Base-by-base conservation (phyloP, 2,329 filamentous ascomycete species). In the Curvularia eragrostidis region DNA sequence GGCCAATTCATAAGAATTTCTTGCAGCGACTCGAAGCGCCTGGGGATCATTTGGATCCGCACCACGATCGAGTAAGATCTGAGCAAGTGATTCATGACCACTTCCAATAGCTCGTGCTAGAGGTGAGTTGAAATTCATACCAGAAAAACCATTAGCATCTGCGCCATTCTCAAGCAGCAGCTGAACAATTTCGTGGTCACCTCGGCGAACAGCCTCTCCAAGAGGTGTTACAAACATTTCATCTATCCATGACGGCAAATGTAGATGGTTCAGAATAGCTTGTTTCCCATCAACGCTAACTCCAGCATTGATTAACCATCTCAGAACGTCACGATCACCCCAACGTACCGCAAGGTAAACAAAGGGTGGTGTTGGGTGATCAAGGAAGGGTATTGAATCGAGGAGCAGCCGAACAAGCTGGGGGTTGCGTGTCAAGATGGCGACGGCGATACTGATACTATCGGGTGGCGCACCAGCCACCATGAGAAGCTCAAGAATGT, bases 311-410 rank as follows among this genome's bases (percentile, higher is more conserved):
- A 39, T 49, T 8, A 49, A 26, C 9, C 13, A 3, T 18, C 12
- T 26, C 3, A 49, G 32, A n/a, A 49, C 7, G 9, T n/a, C 7
- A 15, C 1, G 21, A 12, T 18, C 36, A 5, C 47, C 47, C 47
- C 47, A 49, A 7, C 34, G 32, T 15, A 49, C 47, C 6, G 47
- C 47, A 28, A 49, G 24, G n/a, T 28, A 39, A 26, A n/a, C 15
- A 9, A 28, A 15, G 1, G 1, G 1, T 13, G 8, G n/a, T n/a
- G n/a, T n/a, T n/a, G n/a, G n/a, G n/a, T n/a, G n/a, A n/a, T 13
- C 1, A 8, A 24, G 1, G 32, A 39, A 13, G 12, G 1, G 9
- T 3, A 5, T 3, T 18, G 30, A 26, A 21, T 49, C 10, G 38
- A 49, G 47, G 5, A 49, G 41, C 2, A 39, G 3, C 0, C 15